Evolutionary conservation across 225 moss, liverwort and hornwort genomes (phyloP).

Genomic region (Takakia lepidozioides): DNA sequence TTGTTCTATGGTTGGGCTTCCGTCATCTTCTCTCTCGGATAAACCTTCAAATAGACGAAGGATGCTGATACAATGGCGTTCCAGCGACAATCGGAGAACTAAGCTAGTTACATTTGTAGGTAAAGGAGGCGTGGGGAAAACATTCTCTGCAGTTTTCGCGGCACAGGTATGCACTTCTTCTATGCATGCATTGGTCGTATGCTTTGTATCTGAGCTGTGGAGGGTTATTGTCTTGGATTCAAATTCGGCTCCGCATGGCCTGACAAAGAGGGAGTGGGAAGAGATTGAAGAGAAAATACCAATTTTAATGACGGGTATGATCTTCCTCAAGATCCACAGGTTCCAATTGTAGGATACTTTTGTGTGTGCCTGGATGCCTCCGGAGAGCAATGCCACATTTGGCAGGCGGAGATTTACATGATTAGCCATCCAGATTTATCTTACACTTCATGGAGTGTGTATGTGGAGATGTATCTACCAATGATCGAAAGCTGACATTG

Average conservation of each 20-base stretch:
- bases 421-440: too few relatives aligned
- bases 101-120: conserved; percentile 87
- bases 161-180: conserved; percentile 53
- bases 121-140: conserved; percentile 94
- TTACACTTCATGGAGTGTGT: too few relatives aligned
- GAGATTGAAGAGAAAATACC: too few relatives aligned
- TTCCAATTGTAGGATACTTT: too few relatives aligned
- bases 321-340: too few relatives aligned
- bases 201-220: not conserved
- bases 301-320: too few relatives aligned
- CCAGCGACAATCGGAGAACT: conserved; percentile 14
- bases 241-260: not conserved
- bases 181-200: not conserved
- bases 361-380: too few relatives aligned
- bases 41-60: too few relatives aligned
- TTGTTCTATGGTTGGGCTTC: not conserved
- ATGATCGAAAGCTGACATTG: too few relatives aligned
- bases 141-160: conserved; percentile 78
- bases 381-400: too few relatives aligned
- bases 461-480: too few relatives aligned
- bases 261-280: not conserved
- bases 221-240: not conserved
- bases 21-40: conserved; percentile 4
- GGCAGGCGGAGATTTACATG: too few relatives aligned
- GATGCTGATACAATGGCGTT: conserved; percentile 20